A percentile compares a stretch with the other conserved stretches of the same genome.
Evolutionary conservation across 257 asterid genomes (phyloP).

Genomic region (Parsonsia alboflavescens): DNA sequence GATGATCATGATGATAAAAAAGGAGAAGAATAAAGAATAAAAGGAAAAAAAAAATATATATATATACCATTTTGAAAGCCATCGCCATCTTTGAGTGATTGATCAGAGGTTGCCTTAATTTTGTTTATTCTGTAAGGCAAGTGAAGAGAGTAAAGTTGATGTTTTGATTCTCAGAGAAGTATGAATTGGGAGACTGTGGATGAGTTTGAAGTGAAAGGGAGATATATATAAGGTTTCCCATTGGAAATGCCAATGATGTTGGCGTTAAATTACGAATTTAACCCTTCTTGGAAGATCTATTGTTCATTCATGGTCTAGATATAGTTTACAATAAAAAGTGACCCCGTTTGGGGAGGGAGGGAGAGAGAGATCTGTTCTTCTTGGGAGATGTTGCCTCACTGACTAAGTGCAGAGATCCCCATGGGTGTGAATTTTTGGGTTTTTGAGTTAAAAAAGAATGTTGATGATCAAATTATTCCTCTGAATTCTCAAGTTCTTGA

Average conservation of each 20-base stretch:
- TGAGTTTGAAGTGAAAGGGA: background rate
- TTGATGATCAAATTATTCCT: background rate
- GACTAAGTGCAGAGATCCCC: background rate
- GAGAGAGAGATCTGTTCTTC: conserved; percentile 10
- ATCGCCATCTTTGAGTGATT: conserved; percentile 53
- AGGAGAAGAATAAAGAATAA: background rate
- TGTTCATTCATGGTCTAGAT: background rate
- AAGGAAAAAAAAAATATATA: background rate
- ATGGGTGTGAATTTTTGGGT: background rate
- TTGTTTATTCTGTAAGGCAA: conserved; percentile 13
- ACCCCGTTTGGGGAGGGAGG: conserved; percentile 2
- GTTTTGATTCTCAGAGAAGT: conserved; percentile 2
- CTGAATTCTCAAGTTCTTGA: background rate
- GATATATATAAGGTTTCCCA: conserved; percentile 41
- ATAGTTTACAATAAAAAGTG: conserved; percentile 19
- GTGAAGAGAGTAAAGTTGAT: background rate
- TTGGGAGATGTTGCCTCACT: conserved; percentile 18
- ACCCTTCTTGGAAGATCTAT: conserved; percentile 12
- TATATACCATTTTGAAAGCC: conserved; percentile 85
- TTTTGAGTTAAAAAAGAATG: background rate
- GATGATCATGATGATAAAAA: background rate
- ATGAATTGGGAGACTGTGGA: background rate
- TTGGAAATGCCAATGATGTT: conserved; percentile 39
- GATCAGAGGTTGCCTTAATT: conserved; percentile 1
- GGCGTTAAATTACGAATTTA: conserved; percentile 30